Evolutionary conservation across 371 early-diverging fungal genomes (phyloP).

Genomic region (Mucor velutinosus): DNA sequence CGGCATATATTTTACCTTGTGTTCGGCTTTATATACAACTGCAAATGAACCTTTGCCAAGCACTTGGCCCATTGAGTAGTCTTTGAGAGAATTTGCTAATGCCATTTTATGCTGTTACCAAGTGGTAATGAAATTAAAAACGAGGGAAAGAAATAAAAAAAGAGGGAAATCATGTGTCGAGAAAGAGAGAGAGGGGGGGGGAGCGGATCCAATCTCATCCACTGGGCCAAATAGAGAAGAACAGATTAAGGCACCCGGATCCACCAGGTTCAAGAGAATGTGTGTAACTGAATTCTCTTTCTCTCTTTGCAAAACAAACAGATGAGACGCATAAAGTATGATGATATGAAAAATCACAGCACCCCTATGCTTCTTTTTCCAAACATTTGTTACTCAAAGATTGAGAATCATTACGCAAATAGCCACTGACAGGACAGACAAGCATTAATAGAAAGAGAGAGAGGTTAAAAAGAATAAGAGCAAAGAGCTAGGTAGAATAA

Average conservation of each 20-base stretch:
- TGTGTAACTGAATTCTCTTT: not conserved
- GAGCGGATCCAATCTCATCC: not conserved
- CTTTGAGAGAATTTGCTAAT: slow-evolving; percentile 31
- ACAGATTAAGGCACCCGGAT: not conserved
- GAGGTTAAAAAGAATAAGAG: not conserved
- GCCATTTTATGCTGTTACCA: not conserved
- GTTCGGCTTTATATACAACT: slow-evolving; percentile 81
- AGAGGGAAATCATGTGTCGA: not conserved
- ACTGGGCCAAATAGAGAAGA: not conserved
- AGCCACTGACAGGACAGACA: not conserved
- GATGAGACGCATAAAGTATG: not conserved
- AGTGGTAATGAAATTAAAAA: not conserved
- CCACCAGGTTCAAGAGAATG: not conserved
- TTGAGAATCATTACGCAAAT: not conserved
- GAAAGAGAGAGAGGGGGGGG: not conserved
- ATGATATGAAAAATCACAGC: not conserved
- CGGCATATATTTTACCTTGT: slow-evolving; percentile 43
- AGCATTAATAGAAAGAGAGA: not conserved
- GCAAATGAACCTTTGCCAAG: slow-evolving; percentile 95
- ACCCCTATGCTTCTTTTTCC: not conserved
- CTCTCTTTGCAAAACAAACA: slow-evolving; percentile 1
- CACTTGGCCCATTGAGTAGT: slow-evolving; percentile 62
- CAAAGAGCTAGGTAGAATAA: not conserved
- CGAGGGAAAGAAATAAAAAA: not conserved
- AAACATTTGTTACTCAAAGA: not conserved